These are phyloP conservation scores for Ogataea allantospora DNA, from an alignment of 805 yeast species.

Conservation along the genomic window DNA sequence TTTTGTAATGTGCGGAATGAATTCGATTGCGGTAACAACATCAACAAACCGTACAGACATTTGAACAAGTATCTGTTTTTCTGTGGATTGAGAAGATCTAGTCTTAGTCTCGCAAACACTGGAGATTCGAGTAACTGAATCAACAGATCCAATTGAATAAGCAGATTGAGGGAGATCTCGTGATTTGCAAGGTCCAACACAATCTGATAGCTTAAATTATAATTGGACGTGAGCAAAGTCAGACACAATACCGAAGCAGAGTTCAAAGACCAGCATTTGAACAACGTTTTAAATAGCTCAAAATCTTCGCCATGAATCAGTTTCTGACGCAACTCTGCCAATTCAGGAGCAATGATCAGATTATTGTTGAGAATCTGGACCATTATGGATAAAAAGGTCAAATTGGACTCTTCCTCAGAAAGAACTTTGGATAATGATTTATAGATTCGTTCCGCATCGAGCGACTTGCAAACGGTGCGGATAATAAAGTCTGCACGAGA, in stretches of 20 bases:
- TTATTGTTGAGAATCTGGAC: constrained; percentile 86
- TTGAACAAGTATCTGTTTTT: constrained; percentile 77
- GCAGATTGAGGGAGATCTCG: constrained; percentile 74
- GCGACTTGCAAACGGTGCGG: constrained; percentile 75
- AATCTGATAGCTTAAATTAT: constrained; percentile 82
- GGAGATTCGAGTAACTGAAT: constrained; percentile 93
- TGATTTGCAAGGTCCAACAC: constrained; percentile 76
- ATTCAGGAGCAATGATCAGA: constrained; percentile 80
- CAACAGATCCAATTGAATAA: constrained; percentile 84
- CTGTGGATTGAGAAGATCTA: constrained; percentile 87
- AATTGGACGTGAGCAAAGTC: constrained; percentile 82
- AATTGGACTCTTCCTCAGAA: constrained; percentile 51
- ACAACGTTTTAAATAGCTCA: constrained; percentile 65
- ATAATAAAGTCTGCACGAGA: constrained; percentile 79
- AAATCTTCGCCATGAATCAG: constrained; percentile 36
- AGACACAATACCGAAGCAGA: constrained; percentile 85
- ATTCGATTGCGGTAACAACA: constrained; percentile 91
- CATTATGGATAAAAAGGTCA: constrained; percentile 73
- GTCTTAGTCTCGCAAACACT: constrained; percentile 78
- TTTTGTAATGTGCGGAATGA: constrained; percentile 82
- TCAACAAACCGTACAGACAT: constrained; percentile 85
- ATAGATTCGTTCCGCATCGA: constrained; percentile 81
- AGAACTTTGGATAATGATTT: constrained; percentile 76
- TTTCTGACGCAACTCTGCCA: constrained; percentile 64
- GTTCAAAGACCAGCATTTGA: constrained; percentile 89